Conservation (phyloP, 164 flowering plant genomes). For the Litsea cubeba region DNA sequence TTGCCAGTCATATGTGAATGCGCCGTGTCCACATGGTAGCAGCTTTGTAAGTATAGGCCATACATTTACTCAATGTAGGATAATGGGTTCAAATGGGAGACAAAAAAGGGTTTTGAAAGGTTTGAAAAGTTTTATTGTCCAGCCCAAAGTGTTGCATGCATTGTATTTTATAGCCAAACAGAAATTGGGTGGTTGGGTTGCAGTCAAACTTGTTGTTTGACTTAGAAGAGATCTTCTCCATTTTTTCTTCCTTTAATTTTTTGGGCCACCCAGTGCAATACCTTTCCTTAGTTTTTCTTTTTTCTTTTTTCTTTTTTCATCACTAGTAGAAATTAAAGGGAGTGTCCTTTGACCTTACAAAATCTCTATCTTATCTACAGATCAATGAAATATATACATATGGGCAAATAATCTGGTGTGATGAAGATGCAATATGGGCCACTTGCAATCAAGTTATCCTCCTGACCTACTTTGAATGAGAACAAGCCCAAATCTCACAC, state of each 20-base stretch:
- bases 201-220: constrained; percentile 5
- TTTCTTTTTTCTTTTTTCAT: neutral
- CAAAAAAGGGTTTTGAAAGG: no score
- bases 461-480: no score
- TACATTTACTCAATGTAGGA: neutral
- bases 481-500: no score
- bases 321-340: neutral
- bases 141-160: neutral
- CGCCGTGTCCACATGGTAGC: neutral
- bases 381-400: no score
- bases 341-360: neutral
- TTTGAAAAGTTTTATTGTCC: neutral
- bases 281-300: neutral
- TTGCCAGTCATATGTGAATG: neutral
- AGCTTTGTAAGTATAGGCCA: neutral
- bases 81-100: neutral
- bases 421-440: no score
- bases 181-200: constrained; percentile 1
- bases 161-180: neutral
- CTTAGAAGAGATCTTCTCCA: neutral
- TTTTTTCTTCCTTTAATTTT: neutral
- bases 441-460: no score
- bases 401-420: no score
- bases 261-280: neutral
- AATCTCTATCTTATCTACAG: no score